Percentiles rank a stretch among this genome's conserved stretches.
Evolutionary conservation across 176 grass and related monocot genomes (phyloP).

Genomic region (Saccharum spontaneum): DNA sequence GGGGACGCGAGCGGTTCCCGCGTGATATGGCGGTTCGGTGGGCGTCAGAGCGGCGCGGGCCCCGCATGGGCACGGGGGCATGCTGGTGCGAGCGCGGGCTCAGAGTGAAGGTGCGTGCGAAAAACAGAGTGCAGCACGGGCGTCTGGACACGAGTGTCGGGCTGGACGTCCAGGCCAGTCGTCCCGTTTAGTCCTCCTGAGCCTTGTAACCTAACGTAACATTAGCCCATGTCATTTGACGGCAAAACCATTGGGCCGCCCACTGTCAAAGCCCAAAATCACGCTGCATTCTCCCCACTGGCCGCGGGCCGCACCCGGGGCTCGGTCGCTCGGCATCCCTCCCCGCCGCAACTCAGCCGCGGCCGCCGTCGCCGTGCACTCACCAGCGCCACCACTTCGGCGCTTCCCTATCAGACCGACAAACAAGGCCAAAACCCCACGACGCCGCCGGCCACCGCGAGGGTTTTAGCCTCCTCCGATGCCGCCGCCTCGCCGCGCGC

Average conservation of each 20-base stretch:
- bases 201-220: too few species aligned
- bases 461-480: conserved; percentile 55
- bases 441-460: conserved; percentile 36
- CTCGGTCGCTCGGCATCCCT: neutral
- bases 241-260: neutral
- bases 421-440: conserved; percentile 23
- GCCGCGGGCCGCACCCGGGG: neutral
- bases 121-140: too few species aligned
- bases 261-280: neutral
- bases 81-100: too few species aligned
- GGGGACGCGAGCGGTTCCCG: too few species aligned
- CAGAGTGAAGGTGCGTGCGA: too few species aligned
- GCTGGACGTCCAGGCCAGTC: too few species aligned
- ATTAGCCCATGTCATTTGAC: neutral
- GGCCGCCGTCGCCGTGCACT: conserved; percentile 16
- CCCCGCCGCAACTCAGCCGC: neutral
- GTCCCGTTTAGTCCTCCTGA: too few species aligned
- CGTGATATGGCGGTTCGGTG: too few species aligned
- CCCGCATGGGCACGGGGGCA: too few species aligned
- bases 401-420: neutral
- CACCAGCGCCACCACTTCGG: neutral
- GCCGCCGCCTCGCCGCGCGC: conserved; percentile 48
- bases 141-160: too few species aligned
- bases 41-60: too few species aligned
- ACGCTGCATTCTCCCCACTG: neutral